Evolutionary conservation across 2,329 filamentous ascomycete genomes (phyloP).

Genomic region (Coniochaeta sp.): DNA sequence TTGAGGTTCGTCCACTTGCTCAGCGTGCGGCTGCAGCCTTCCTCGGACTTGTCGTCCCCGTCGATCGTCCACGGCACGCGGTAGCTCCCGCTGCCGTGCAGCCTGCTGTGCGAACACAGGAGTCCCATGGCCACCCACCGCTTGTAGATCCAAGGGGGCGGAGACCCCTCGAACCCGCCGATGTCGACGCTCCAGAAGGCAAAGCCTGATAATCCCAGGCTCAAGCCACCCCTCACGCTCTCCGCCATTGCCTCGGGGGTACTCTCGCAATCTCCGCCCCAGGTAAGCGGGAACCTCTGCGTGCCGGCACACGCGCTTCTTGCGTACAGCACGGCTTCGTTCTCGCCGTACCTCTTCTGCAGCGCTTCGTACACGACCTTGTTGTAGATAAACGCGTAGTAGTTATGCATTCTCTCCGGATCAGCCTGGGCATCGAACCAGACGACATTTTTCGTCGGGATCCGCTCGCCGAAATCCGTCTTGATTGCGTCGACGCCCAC

Average conservation of each 20-base stretch:
- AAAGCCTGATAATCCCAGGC: slow-evolving; percentile 19
- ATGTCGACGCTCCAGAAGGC: slow-evolving; percentile 23
- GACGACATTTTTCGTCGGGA: slow-evolving; percentile 57
- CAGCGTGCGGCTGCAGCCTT: slow-evolving; percentile 42
- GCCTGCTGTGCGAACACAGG: slow-evolving; percentile 60
- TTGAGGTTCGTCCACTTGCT: slow-evolving; percentile 42
- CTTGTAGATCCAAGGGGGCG: slow-evolving; percentile 64
- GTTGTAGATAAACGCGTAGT: slow-evolving; percentile 69
- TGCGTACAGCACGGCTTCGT: slow-evolving; percentile 58
- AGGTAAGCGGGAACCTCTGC: slow-evolving; percentile 63
- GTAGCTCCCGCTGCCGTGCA: slow-evolving; percentile 65
- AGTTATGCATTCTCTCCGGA: slow-evolving; percentile 67
- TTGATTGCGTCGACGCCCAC: slow-evolving; percentile 67
- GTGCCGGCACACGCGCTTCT: slow-evolving; percentile 60
- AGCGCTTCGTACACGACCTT: slow-evolving; percentile 61
- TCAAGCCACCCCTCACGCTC: slow-evolving; percentile 27
- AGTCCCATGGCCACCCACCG: slow-evolving; percentile 73
- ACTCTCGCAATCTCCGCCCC: slow-evolving; percentile 70
- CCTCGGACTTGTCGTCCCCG: no score
- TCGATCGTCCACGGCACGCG: slow-evolving; percentile 70
- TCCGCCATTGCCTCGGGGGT: slow-evolving; percentile 69
- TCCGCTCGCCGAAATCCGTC: slow-evolving; percentile 69
- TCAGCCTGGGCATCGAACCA: slow-evolving; percentile 59
- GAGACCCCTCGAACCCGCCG: slow-evolving; percentile 55
- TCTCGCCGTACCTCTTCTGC: slow-evolving; percentile 41